Percentiles rank a stretch among this genome's conserved stretches.
Conservation (phyloP, 2,329 filamentous ascomycete genomes). For the Neofusicoccum ribis region DNA sequence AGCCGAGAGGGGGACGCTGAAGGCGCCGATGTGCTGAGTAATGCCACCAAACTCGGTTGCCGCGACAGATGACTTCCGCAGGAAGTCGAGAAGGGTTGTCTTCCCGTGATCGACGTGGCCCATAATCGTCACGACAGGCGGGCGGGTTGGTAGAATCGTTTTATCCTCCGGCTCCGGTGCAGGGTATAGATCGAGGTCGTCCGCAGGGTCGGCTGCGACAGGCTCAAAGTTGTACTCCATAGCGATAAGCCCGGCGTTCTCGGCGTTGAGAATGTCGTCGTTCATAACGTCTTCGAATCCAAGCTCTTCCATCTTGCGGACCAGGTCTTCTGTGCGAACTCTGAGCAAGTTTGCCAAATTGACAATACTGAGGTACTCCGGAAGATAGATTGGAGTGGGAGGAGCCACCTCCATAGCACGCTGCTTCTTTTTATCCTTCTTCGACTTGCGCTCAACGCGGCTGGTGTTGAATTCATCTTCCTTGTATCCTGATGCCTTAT, state of each 20-base stretch:
- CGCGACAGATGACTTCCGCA: conserved; percentile 89
- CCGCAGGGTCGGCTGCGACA: conserved; percentile 63
- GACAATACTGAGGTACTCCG: conserved; percentile 83
- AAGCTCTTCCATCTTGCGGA: conserved; percentile 74
- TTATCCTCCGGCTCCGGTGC: conserved; percentile 61
- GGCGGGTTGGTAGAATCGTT: conserved; percentile 68
- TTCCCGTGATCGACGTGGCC: conserved; percentile 98
- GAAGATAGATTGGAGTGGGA: conserved; percentile 65
- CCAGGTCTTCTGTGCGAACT: conserved; percentile 69
- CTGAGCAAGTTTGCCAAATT: conserved; percentile 76
- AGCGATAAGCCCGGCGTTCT: conserved; percentile 86
- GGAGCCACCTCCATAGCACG: conserved; percentile 26
- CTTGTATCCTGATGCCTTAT: conserved; percentile 21
- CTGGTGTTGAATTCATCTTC: conserved; percentile 17
- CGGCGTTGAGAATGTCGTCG: conserved; percentile 85
- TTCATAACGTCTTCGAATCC: conserved; percentile 84
- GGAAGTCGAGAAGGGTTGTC: conserved; percentile 90
- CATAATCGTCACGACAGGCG: conserved; percentile 98
- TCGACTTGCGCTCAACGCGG: conserved; percentile 32
- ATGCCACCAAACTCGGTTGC: conserved; percentile 94
- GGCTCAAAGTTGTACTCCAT: conserved; percentile 93
- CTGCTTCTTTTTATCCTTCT: conserved; percentile 20
- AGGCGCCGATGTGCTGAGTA: conserved; percentile 97
- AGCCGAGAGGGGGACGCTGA: conserved; percentile 79
- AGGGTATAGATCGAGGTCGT: conserved; percentile 72